These are phyloP conservation scores for Mucuna pruriens DNA, from an alignment of 306 rosid genomes.

Conservation along the genomic window DNA sequence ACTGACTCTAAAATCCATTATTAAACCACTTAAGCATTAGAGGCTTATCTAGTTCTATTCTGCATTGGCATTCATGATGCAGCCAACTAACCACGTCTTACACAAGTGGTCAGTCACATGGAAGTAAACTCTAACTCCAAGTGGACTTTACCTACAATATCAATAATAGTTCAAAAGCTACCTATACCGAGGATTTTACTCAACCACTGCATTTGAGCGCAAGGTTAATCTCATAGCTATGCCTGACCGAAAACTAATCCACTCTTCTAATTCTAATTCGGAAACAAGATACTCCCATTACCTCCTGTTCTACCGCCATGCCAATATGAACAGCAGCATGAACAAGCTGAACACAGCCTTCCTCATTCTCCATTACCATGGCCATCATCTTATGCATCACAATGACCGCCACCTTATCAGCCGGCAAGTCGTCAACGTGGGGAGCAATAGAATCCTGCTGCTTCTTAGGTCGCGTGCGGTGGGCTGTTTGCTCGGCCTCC, in stretches of 20 bases:
- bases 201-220: not conserved
- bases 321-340: slow-evolving; percentile 89
- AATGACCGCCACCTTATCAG: slow-evolving; percentile 78
- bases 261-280: too few relatives aligned
- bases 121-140: not conserved
- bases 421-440: slow-evolving; percentile 63
- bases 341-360: slow-evolving; percentile 76
- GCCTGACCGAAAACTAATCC: not conserved
- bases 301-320: slow-evolving; percentile 84
- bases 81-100: not conserved
- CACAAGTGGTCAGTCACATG: not conserved
- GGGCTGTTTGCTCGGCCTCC: slow-evolving; percentile 62
- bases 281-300: slow-evolving; percentile 17
- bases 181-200: not conserved
- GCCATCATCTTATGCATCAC: slow-evolving; percentile 96
- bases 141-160: not conserved
- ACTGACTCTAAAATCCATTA: not conserved
- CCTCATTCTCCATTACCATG: slow-evolving; percentile 64
- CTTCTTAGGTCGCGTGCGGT: slow-evolving; percentile 54
- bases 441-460: slow-evolving; percentile 72
- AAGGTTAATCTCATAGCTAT: not conserved
- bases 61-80: not conserved
- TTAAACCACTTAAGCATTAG: slow-evolving; percentile 8
- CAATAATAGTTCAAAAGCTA: not conserved
- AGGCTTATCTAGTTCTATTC: not conserved